Evolutionary conservation across 805 yeast species (phyloP), one percentile per base, ranked within the genome.

Genomic region (Kazachstania viticola): DNA sequence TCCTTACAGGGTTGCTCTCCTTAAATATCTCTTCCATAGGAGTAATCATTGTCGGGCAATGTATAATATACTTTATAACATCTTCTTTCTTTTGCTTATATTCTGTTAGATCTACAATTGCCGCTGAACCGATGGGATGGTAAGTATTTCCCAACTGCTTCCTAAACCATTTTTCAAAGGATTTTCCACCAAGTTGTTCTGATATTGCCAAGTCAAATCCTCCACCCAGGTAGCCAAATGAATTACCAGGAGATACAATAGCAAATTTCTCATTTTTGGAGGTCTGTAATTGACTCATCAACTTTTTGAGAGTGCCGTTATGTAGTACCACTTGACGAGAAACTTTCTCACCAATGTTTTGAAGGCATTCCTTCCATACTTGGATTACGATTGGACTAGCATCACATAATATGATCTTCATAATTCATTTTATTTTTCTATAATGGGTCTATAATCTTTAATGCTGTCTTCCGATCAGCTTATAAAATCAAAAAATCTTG

Each of bases 231-330:
- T 54, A 62, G 4, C 73, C 74, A 32, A 61, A 53, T 3, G 71
- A 62, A 36, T 69, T 69, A 1, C 74, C 75, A 2, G 75, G 74
- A 2, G 73, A 67, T 2, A 69, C 60, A 13, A 69, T 54, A 45
- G 62, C 36, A 45, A 33, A 36, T 23, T 29, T 18, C 12, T 28
- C 36, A 18, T 14, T 25, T 11, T 11, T n/a, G 14, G 19, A 14
- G 34, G n/a, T n/a, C n/a, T n/a, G n/a, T n/a, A n/a, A n/a, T n/a
- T n/a, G n/a, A n/a, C n/a, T n/a, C n/a, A n/a, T n/a, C n/a, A n/a
- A n/a, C n/a, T n/a, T n/a, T n/a, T 32, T 33, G 5, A 22, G 26
- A 15, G 30, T 17, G 1, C 32, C 25, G n/a, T n/a, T n/a, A 12
- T 30, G 32, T 4, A 40, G n/a, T n/a, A n/a, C n/a, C n/a, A n/a